Base-by-base conservation (phyloP, 129 eudicot species). In the Lactuca saligna region DNA sequence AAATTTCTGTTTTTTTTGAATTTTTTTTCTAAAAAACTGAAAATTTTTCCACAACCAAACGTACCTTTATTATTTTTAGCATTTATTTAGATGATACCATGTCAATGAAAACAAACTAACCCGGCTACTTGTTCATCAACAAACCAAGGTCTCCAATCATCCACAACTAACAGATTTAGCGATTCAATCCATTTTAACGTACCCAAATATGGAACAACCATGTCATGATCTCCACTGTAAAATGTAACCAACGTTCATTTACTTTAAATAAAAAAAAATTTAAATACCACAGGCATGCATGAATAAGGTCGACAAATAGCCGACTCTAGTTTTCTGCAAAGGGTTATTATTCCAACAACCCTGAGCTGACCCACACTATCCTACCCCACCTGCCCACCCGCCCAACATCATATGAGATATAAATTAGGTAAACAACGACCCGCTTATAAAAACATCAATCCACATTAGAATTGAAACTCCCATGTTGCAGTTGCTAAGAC, bases 181-280 rank as follows among this genome's bases (percentile, higher is more conserved):
- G 51, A 10, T 46, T 46, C 51, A 46, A 46, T 46, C 51, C 51
- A 46, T 5, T 46, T 46, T 46, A 46, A 46, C 0, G 51, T 46
- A 46, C 51, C 51, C 51, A 46, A 46, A 46, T 46, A 46, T 46
- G 51, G 51, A 11, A 7, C 57, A 2, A 48, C 75, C 69, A 75
- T 67, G 42, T 68, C 72, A 68, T 53, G 72, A 51, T 68, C 72
- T 25, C 72, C 72, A 33, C 72, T 68, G 62, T 9, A 17, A 20
- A 57, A 17, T 29, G 9, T 3, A 33, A 17, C 9, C 12, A 2
- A 57, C 8, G n/a, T 7, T 57, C 17, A 12, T 46, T 46, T 46
- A 4, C 51, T 46, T 46, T 46, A 46, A 46, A 12, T 11, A 11
- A 3, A 46, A 12, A 12, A 46, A 11, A 3, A n/a, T 46, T 12